phyloP scores from a whole-genome alignment of 768 basidiomycete species.

The Lentinula guzmanii region DNA sequence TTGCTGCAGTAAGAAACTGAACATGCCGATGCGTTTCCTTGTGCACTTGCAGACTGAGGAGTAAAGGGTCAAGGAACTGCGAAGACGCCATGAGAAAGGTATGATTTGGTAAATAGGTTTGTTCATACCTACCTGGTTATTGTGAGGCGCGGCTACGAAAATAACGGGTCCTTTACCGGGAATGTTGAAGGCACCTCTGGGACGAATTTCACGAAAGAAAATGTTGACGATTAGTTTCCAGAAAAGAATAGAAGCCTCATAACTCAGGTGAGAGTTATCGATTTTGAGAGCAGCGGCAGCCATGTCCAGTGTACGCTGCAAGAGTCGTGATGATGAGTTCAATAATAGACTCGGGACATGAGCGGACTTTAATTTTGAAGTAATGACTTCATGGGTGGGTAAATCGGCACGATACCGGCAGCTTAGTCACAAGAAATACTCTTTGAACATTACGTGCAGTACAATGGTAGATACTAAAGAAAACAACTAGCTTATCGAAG shows the following conservation, averaged over 20 bases:
- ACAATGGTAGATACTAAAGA: not conserved
- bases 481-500: conserved; percentile 21
- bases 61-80: conserved; percentile 89
- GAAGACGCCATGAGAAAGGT: conserved; percentile 9
- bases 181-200: conserved; percentile 92
- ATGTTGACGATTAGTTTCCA: conserved; percentile 85
- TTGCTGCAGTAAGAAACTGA: conserved; percentile 80
- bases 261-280: conserved; percentile 28
- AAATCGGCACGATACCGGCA: no score
- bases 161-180: conserved; percentile 87
- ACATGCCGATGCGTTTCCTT: conserved; percentile 79
- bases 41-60: conserved; percentile 80
- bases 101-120: conserved; percentile 2
- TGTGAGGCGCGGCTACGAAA: conserved; percentile 89
- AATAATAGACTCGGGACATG: not conserved
- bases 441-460: not conserved
- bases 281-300: not conserved
- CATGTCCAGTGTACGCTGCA: conserved; percentile 11
- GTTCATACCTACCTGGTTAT: conserved; percentile 79
- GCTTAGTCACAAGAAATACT: no score
- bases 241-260: conserved; percentile 77
- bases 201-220: conserved; percentile 95
- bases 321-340: not conserved
- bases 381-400: not conserved
- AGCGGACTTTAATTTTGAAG: not conserved